Conservation (phyloP, 2,329 filamentous ascomycete species). For the Daldinia sp. region DNA sequence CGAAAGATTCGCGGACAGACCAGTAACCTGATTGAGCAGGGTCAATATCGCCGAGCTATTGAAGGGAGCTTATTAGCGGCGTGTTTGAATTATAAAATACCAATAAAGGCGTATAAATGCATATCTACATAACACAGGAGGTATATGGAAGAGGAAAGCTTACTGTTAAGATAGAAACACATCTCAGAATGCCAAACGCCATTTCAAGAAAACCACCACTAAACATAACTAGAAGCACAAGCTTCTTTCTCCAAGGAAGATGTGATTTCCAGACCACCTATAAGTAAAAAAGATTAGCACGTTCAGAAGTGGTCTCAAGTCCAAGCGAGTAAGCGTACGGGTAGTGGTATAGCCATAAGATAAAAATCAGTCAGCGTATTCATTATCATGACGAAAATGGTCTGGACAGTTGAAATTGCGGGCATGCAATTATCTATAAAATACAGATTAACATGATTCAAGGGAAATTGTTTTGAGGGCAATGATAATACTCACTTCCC, state of each 20-base stretch:
- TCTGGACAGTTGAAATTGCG: conserved; percentile 60
- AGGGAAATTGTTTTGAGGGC: not conserved
- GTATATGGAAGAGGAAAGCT: conserved; percentile 10
- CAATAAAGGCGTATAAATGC: too few relatives aligned
- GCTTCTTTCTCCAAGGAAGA: conserved; percentile 57
- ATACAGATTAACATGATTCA: not conserved
- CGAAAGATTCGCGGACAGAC: conserved; percentile 57
- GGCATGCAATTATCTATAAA: conserved; percentile 56
- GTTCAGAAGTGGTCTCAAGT: conserved; percentile 18
- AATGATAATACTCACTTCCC: conserved; percentile 55
- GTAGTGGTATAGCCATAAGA: conserved; percentile 62
- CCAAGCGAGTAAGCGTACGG: conserved; percentile 44
- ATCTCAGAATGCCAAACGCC: conserved; percentile 63
- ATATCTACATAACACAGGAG: not conserved
- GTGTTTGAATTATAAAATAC: not conserved
- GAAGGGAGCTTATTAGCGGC: not conserved
- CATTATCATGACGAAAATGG: conserved; percentile 60
- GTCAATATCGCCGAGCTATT: conserved; percentile 49
- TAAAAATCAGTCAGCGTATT: conserved; percentile 63
- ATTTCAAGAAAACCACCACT: conserved; percentile 64
- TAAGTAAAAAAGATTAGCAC: conserved; percentile 4
- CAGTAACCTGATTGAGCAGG: conserved; percentile 53
- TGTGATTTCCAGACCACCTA: conserved; percentile 60
- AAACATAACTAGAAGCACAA: conserved; percentile 62
- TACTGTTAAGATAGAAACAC: conserved; percentile 59